Conservation (phyloP, 306 rosid species). For the apple (Malus domestica) region ASM211411v1 NC_041796.1:17374001-17374500, state of each 20-base stretch:
- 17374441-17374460: slow-evolving; percentile 14
- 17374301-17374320: background rate
- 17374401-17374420: slow-evolving; percentile 37
- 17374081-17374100: too few species aligned
- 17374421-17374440: slow-evolving; percentile 33
- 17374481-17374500: slow-evolving; percentile 35
- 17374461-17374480: background rate
- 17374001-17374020: too few species aligned
- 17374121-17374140: too few species aligned
- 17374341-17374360: too few species aligned
- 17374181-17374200: too few species aligned
- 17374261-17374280: background rate
- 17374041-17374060: background rate
- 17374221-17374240: background rate
- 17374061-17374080: too few species aligned
- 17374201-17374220: too few species aligned
- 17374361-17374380: slow-evolving; percentile 10
- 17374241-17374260: background rate
- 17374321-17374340: background rate
- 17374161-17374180: background rate
- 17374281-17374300: background rate
- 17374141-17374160: background rate
- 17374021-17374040: background rate
- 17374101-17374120: too few species aligned
- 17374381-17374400: slow-evolving; percentile 40